Base-by-base conservation (phyloP, 257 asterid genomes). In the Jaltomata sinuosa region DNA sequence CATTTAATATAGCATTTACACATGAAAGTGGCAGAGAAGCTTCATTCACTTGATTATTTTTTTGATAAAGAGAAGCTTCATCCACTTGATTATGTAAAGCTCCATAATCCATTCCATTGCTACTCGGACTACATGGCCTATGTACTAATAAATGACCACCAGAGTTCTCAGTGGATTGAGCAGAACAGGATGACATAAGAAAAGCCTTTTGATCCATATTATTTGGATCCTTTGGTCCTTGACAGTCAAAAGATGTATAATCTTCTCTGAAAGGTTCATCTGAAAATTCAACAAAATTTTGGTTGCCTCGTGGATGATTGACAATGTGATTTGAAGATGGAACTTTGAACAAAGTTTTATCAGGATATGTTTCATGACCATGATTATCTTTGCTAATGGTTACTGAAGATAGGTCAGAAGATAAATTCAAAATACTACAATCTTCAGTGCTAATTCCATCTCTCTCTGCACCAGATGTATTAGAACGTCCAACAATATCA, bases 401-500 rank as follows among this genome's bases (percentile, higher is more conserved):
- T 83, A 54, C 16, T 83, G 80, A 71, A 38, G 85, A 83, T 50
- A 31, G 32, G 64, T 83, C 85, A 32, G 80, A 67, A 74, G 67
- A 49, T 83, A 83, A 83, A 83, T 67, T 68, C 68, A 67, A 83
- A 67, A 85, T 77, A 84, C 87, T 89, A 82, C 89, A 82, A 82
- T 89, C 89, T 61, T 90, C 92, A 49, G 80, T 67, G 57, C 59
- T 83, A 86, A 71, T 87, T 87, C 86, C 92, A 85, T 93, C 98
- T 50, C 91, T 92, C 83, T 91, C 96, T 25, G 84, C 83, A 85
- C 89, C 88, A 87, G 90, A 86, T 85, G 81, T 87, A 89, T 85
- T 87, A 62, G 97, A 83, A 49, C 94, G 92, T 74, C 98, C 98
- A 82, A 96, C 97, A 19, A 83, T 83, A 91, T 96, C 99, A 80